Base-by-base conservation (phyloP, 495 filamentous ascomycete genomes). In the Tuber indicum region DNA sequence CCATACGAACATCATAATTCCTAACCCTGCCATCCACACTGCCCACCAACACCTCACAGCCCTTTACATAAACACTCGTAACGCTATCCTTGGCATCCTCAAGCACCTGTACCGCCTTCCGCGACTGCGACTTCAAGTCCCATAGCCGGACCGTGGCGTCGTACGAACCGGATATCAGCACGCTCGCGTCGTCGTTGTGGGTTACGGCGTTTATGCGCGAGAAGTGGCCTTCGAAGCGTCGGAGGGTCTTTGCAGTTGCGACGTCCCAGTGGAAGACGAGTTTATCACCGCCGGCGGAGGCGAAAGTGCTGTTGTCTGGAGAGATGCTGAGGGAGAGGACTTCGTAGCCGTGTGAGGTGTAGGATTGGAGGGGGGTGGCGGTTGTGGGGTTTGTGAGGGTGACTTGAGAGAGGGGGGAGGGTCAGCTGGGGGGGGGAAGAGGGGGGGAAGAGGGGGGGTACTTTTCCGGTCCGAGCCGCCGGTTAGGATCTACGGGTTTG, bases 211-310 rank as follows among this genome's bases (percentile, higher is more conserved):
- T 96, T 47, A 99, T 86, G 42, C 93, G 86, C 26, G 88, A 88
- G 52, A 86, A 86, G 85, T 96, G 93, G 7, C 91, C 93, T 71
- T 87, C 85, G 86, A 94, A 96, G 45, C 95, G 87, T 44, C 91
- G 87, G 23, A 91, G 82, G 0, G 95, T 97, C 79, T 86, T 85
- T 14, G 91, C 93, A 8, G 91, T 91, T 8, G 90, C 85, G 0
- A 98, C 96, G 85, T 99, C 96, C 96, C 96, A 99, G 26, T 97
- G 88, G 82, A 97, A 97, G 7, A 97, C 93, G 80, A 88, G 88
- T 79, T 93, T 90, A 86, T 99, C 96, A 69, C 96, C 96, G 83
- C 96, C 96, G 4, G 90, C 89, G 66, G 90, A 92, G 39, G 89
- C 90, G 83, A 98, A 97, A 45, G 88, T 88, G 72, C 91, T 87